These are phyloP conservation scores for Lecanoromycetidae sp. DNA, from an alignment of 2,329 filamentous ascomycete species.

Conservation along the genomic window DNA sequence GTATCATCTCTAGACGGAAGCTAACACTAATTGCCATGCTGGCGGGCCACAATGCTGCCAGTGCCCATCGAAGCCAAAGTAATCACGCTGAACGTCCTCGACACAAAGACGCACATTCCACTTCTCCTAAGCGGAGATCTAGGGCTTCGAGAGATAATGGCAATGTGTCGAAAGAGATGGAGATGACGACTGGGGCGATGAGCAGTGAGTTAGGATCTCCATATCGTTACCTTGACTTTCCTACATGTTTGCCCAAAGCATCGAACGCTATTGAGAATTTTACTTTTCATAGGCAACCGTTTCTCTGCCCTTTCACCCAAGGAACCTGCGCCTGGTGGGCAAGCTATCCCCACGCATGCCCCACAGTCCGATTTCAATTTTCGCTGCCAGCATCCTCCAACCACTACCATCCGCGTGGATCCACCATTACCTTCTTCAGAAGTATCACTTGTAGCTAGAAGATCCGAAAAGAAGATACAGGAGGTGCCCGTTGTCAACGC, in stretches of 20 bases:
- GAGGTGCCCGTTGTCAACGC: neutral
- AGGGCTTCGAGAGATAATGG: neutral
- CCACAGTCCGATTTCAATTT: neutral
- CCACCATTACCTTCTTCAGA: neutral
- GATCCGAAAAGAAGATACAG: neutral
- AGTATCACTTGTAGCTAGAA: neutral
- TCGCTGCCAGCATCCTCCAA: neutral
- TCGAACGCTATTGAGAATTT: neutral
- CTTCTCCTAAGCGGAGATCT: neutral
- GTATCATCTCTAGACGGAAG: no score
- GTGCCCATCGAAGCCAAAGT: no score
- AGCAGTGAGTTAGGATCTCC: neutral
- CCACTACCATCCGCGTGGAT: neutral
- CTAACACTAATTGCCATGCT: no score
- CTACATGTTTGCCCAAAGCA: no score
- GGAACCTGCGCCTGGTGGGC: slow-evolving; percentile 6
- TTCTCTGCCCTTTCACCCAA: slow-evolving; percentile 5
- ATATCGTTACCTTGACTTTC: neutral
- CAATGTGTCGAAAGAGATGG: neutral
- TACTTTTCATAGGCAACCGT: neutral
- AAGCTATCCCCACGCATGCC: neutral
- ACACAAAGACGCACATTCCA: neutral
- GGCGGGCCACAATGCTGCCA: no score
- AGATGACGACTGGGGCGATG: neutral
- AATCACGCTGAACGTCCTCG: no score